These are phyloP conservation scores for Themeda triandra DNA, from an alignment of 176 grass and related monocot genomes.

Conservation along the genomic window DNA sequence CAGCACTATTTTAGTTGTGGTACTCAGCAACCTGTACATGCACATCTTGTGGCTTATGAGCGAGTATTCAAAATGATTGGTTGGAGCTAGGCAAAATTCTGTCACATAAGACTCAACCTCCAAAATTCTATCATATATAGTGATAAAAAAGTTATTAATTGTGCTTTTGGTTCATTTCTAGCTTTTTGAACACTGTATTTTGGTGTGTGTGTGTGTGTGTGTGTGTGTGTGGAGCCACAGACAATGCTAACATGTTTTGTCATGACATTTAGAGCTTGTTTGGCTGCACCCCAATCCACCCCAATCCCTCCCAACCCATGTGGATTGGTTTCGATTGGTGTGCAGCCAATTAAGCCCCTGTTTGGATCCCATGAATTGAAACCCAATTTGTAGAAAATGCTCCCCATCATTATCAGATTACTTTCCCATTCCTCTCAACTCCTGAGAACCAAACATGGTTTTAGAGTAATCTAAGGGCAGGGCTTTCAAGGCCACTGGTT, in stretches of 20 bases:
- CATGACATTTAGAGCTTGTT: not conserved
- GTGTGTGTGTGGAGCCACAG: not conserved
- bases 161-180: not conserved
- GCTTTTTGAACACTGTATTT: not conserved
- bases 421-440: too few species aligned
- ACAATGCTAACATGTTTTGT: not conserved
- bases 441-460: too few species aligned
- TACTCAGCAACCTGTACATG: not conserved
- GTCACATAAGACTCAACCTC: not conserved
- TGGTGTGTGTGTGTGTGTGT: too few species aligned
- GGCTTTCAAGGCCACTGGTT: not conserved
- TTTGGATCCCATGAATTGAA: too few species aligned
- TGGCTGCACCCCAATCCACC: not conserved
- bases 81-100: not conserved
- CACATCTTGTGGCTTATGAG: not conserved
- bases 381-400: too few species aligned
- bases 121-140: not conserved
- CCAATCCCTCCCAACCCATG: not conserved
- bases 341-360: not conserved
- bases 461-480: not conserved
- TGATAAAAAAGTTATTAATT: not conserved
- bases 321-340: not conserved
- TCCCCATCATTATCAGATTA: too few species aligned
- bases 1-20: not conserved
- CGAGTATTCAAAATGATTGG: not conserved